Evolutionary conservation across 2,329 filamentous ascomycete species (phyloP), one percentile per base, ranked within the genome.

Genomic region (Ophiostoma fasciatum): DNA sequence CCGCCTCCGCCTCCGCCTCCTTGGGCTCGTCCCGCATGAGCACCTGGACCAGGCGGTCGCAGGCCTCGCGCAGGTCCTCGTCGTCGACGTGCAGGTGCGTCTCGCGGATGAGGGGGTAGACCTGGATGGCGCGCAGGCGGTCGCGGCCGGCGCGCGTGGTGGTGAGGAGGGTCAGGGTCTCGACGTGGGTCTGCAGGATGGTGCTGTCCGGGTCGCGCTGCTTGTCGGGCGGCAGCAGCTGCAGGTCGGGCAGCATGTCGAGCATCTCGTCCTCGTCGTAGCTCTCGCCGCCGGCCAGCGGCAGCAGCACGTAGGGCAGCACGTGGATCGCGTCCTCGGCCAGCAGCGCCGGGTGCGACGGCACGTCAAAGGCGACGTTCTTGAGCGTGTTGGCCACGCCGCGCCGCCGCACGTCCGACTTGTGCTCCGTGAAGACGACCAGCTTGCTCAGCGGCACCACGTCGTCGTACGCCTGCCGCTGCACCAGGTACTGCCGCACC

Each of bases 321-420:
- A 96, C 68, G 48, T 93, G 79, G 33, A 87, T 75, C 27, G 76
- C 75, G 14, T 77, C 71, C 35, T 81, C 74, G 1, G 71, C 67
- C 31, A 94, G 59, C 36, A 94, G 76, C 2, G 66, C 60, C 0
- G 71, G 63, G 49, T 96, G 88, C 0, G 78, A 70, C 4, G 71
- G 58, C 6, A 88, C 59, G 49, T 92, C 81, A 52, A 98, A 96
- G 7, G 83, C 76, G 21, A 82, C 74, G 52, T 98, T 98, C 58
- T 96, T 96, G 54, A 98, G 84, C 9, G 84, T 90, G 42, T 78
- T 85, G 7, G 88, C 88, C n/a, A 94, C 87, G n/a, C 90, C 90
- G 49, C 84, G 83, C 37, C 90, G 70, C 39, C 90, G 74, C 36
- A 94, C 75, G 20, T 79, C 70, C 3, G 82, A 92, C 48, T 71